These are phyloP conservation scores for Astrephomene gubernaculifera DNA, from an alignment of 139 green algal species.

Conservation along the genomic window DNA sequence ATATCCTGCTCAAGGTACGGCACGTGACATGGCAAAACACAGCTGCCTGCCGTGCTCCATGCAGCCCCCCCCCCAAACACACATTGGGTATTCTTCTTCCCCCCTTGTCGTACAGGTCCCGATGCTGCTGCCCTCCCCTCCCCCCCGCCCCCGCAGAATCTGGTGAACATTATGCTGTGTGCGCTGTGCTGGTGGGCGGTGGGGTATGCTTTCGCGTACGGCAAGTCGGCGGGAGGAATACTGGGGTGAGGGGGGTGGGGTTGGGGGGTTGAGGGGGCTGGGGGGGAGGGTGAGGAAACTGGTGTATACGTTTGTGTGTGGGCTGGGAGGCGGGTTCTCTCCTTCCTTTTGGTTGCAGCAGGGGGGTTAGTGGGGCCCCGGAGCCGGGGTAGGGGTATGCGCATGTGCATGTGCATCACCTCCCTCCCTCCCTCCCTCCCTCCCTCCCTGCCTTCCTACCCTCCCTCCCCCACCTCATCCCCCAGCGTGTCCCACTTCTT, in stretches of 20 bases:
- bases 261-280: too few species aligned
- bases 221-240: constrained; percentile 50
- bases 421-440: not conserved
- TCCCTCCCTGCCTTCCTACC: not conserved
- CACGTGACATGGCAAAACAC: too few species aligned
- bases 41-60: too few species aligned
- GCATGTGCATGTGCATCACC: too few species aligned
- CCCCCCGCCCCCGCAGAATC: not conserved
- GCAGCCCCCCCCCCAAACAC: not conserved
- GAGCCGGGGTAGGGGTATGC: too few species aligned
- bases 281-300: too few species aligned
- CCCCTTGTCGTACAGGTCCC: not conserved
- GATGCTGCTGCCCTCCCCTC: not conserved
- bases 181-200: constrained; percentile 71
- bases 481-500: constrained; percentile 30
- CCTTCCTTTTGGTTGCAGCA: too few species aligned
- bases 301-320: too few species aligned
- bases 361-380: too few species aligned
- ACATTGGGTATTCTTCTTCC: too few species aligned
- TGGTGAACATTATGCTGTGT: constrained; percentile 56
- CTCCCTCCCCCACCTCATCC: not conserved
- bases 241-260: constrained; percentile 66
- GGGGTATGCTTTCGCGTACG: constrained; percentile 79
- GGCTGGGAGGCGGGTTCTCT: too few species aligned
- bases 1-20: constrained; percentile 64